phyloP scores from a whole-genome alignment of 2,329 filamentous ascomycete genomes.

The Colletotrichum sansevieriae region DNA sequence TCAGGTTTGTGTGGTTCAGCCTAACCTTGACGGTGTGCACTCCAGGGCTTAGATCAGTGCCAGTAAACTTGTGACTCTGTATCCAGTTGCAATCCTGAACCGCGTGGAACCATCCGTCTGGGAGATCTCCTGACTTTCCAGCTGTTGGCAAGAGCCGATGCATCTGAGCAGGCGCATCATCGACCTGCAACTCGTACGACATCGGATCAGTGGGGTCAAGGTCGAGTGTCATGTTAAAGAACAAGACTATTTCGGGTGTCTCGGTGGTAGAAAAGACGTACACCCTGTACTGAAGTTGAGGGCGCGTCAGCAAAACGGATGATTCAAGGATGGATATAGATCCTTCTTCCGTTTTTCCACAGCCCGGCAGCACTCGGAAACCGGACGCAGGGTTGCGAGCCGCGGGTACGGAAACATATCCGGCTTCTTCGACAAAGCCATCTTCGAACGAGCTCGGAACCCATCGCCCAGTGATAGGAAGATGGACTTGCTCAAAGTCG shows the following conservation, averaged over 20 bases:
- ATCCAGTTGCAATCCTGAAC: conserved; percentile 65
- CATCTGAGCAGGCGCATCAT: conserved; percentile 52
- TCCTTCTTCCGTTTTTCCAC: conserved; percentile 47
- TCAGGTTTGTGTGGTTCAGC: conserved; percentile 51
- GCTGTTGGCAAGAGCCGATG: conserved; percentile 48
- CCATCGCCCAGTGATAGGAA: conserved; percentile 43
- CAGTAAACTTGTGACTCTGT: conserved; percentile 51
- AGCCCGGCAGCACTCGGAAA: conserved; percentile 48
- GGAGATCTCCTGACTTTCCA: conserved; percentile 52
- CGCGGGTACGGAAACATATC: conserved; percentile 52
- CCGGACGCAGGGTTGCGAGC: conserved; percentile 34
- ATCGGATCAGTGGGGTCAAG: conserved; percentile 63
- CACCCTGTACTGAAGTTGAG: conserved; percentile 49
- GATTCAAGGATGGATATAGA: conserved; percentile 42
- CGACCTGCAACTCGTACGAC: conserved; percentile 63
- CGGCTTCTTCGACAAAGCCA: conserved; percentile 52
- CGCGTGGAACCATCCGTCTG: conserved; percentile 61
- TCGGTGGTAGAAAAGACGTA: conserved; percentile 47
- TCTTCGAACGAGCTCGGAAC: conserved; percentile 50
- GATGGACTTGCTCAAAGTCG: conserved; percentile 53
- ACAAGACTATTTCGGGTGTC: conserved; percentile 48
- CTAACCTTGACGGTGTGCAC: conserved; percentile 49
- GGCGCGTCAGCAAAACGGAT: conserved; percentile 37
- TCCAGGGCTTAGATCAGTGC: conserved; percentile 42
- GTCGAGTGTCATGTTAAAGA: conserved; percentile 60